phyloP scores from a whole-genome alignment of 768 basidiomycete species.

The Saitozyma sp. region DNA sequence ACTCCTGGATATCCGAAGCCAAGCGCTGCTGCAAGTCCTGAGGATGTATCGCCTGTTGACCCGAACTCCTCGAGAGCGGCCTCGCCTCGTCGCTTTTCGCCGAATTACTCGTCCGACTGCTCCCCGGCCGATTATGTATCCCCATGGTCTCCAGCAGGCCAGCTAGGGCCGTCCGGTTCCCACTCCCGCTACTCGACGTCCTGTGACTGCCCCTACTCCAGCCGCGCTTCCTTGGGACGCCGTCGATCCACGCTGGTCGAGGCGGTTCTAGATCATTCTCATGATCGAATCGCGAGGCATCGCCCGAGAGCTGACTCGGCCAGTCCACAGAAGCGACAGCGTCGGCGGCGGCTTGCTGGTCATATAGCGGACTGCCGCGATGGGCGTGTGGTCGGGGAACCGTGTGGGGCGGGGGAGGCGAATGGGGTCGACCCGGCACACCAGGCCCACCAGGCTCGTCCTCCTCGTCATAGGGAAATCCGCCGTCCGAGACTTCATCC shows the following conservation, averaged over 20 bases:
- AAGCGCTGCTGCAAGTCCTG: too few relatives aligned
- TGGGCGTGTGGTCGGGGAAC: conserved; percentile 3
- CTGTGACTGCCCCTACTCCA: conserved; percentile 8
- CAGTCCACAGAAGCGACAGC: conserved; percentile 31
- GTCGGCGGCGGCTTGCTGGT: conserved; percentile 28
- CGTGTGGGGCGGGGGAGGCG: conserved; percentile 3
- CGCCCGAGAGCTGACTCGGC: background rate
- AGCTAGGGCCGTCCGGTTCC: conserved; percentile 33
- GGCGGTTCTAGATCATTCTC: conserved; percentile 17
- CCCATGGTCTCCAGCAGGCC: conserved; percentile 42
- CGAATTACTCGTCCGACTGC: conserved; percentile 19
- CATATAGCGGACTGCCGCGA: conserved; percentile 11
- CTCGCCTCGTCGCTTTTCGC: too few relatives aligned
- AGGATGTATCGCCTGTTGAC: background rate
- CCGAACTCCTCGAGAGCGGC: too few relatives aligned
- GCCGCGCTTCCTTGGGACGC: conserved; percentile 12
- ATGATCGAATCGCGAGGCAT: background rate
- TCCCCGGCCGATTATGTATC: conserved; percentile 12
- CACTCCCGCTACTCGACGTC: conserved; percentile 27
- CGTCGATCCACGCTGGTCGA: conserved; percentile 28
- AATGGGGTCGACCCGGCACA: background rate
- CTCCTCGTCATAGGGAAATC: conserved; percentile 31
- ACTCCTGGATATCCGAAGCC: too few relatives aligned
- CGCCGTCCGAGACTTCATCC: conserved; percentile 42
- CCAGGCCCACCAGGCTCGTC: conserved; percentile 11